These are phyloP conservation scores for Botrytis tulipae DNA, from an alignment of 2,329 filamentous ascomycete genomes.

Conservation along the genomic window DNA sequence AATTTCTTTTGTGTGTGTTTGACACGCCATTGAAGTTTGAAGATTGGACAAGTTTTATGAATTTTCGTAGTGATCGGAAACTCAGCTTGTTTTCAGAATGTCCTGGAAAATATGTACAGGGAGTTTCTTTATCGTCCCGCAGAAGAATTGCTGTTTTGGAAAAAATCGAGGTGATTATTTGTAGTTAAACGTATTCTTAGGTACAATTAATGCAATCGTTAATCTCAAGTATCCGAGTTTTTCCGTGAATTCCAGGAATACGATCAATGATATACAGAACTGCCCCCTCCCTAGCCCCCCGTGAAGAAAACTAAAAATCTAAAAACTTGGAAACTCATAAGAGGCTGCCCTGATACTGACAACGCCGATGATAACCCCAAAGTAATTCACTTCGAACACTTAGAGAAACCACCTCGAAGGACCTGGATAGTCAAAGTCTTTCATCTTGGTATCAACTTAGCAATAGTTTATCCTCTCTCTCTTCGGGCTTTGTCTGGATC, in stretches of 20 bases:
- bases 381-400: neutral
- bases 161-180: neutral
- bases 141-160: neutral
- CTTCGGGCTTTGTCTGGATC: no score
- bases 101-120: neutral
- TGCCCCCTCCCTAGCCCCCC: neutral
- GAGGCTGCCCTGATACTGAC: neutral
- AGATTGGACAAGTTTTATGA: neutral
- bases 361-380: neutral
- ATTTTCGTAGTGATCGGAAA: neutral
- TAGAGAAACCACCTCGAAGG: neutral
- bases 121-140: neutral
- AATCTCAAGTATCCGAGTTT: neutral
- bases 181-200: neutral
- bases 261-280: neutral
- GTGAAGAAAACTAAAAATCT: accelerated
- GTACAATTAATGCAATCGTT: neutral
- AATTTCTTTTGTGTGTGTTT: neutral
- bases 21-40: neutral
- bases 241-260: neutral
- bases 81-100: neutral
- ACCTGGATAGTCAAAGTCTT: neutral
- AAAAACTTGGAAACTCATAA: neutral
- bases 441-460: no score
- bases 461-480: no score